These are phyloP conservation scores for Phtheirospermum japonicum DNA, from an alignment of 257 asterid species.

Conservation along the genomic window DNA sequence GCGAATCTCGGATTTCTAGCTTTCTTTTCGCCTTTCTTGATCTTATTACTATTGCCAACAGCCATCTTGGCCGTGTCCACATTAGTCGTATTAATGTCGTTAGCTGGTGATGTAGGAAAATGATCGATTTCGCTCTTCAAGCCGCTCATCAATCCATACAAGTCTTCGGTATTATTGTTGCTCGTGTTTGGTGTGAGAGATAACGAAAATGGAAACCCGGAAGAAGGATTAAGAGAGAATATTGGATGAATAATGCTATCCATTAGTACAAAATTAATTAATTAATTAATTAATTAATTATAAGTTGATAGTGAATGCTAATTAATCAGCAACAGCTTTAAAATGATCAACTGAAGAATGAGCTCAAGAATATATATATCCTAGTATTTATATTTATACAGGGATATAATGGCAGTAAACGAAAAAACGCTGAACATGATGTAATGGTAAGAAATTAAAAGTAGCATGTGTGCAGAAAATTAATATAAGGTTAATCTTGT, in stretches of 20 bases:
- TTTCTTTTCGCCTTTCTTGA: slow-evolving; percentile 40
- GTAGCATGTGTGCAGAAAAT: not conserved
- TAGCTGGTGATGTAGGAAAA: not conserved
- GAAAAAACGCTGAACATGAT: not conserved
- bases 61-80: not conserved
- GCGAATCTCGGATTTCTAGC: slow-evolving; percentile 44
- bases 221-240: slow-evolving; percentile 8
- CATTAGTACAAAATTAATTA: slow-evolving; percentile 22
- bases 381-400: not conserved
- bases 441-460: not conserved
- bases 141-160: slow-evolving; percentile 30
- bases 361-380: not conserved
- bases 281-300: no score
- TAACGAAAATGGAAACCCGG: not conserved
- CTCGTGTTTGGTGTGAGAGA: slow-evolving; percentile 22
- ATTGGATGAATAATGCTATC: slow-evolving; percentile 23
- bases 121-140: slow-evolving; percentile 22
- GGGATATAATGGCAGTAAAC: not conserved
- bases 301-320: no score
- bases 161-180: slow-evolving; percentile 15
- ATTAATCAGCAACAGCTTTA: no score
- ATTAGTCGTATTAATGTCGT: not conserved
- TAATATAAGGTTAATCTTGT: not conserved
- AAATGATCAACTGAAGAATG: not conserved
- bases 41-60: not conserved